Evolutionary conservation across 1,284 basidiomycete genomes (phyloP).

Genomic region (Cronartium quercuum): DNA sequence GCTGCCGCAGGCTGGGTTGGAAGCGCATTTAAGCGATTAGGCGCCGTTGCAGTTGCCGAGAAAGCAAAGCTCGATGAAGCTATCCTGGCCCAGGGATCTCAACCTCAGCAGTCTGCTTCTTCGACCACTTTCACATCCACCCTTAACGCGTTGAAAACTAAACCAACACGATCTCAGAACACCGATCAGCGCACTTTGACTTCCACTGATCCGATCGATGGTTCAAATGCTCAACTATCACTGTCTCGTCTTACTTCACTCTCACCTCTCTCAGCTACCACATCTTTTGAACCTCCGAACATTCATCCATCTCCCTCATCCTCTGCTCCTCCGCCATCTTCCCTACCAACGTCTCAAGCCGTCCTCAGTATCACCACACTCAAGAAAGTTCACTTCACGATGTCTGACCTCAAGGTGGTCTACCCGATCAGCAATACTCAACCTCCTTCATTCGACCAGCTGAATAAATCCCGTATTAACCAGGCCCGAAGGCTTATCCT

Average conservation of each 20-base stretch:
- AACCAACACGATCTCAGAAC: background rate
- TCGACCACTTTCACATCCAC: slow-evolving; percentile 10
- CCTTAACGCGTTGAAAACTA: background rate
- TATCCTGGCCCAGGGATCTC: background rate
- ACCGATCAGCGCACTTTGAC: background rate
- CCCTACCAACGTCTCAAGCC: slow-evolving; percentile 1
- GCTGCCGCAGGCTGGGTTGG: slow-evolving; percentile 34
- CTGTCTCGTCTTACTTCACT: slow-evolving; percentile 3
- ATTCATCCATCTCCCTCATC: background rate
- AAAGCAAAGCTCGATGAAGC: slow-evolving; percentile 4
- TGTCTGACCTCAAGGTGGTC: slow-evolving; percentile 45
- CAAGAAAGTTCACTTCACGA: slow-evolving; percentile 46
- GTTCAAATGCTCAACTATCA: background rate
- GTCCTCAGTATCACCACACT: slow-evolving; percentile 42
- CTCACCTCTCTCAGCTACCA: background rate
- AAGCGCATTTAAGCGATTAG: slow-evolving; percentile 24
- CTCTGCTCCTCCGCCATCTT: background rate
- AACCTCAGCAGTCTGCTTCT: background rate
- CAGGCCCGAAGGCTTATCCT: slow-evolving; percentile 65
- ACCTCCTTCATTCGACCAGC: slow-evolving; percentile 53
- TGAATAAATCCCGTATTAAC: slow-evolving; percentile 78
- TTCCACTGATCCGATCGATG: background rate
- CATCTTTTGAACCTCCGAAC: slow-evolving; percentile 50
- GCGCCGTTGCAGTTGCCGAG: slow-evolving; percentile 12
- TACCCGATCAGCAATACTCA: slow-evolving; percentile 47